Base-by-base conservation (phyloP, 2,329 filamentous ascomycete species). In the Elsinoe necatrix region DNA sequence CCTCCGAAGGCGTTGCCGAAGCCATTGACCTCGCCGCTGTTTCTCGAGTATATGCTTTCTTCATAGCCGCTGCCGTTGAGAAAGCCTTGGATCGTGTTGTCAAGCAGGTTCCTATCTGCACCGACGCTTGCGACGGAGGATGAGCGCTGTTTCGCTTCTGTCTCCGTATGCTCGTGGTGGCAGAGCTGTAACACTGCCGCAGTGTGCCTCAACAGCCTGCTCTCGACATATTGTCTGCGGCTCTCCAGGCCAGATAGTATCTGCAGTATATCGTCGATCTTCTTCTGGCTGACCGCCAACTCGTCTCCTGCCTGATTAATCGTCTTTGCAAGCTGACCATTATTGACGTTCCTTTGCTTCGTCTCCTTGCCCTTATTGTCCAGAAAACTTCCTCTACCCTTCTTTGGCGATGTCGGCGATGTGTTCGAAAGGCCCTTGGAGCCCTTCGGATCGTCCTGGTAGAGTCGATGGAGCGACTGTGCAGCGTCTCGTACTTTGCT, bases 401-500 rank as follows among this genome's bases (percentile, higher is more conserved):
- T 77, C 73, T 68, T 79, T 63, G 58, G 76, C 68, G 65, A 70
- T 62, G 57, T 77, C 70, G 59, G 72, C 69, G 64, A 76, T 61
- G 80, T 79, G 27, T 66, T 65, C 42, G 67, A 66, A 12, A 45
- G 18, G 8, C 41, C 41, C 8, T 45, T 45, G 6, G 41, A 45
- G 12, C 41, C 41, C 54, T 69, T 66, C 14, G 64, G 61, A 63
- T 76, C 79, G n/a, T 83, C 78, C 7, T 81, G 81, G 67, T 95
- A 89, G 27, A 98, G 77, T 64, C 86, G 85, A 58, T 85, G 85
- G 72, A 98, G 84, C 39, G 90, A 95, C 61, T 86, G 81, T 9
- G 93, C 89, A 0, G 93, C 93, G 77, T 97, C 92, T 64, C 90
- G 87, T 65, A 96, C 89, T 74, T 97, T 98, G 56, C 84, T 87